phyloP scores from a whole-genome alignment of 2,329 filamentous ascomycete genomes.

The Fusarium gaditjirri region DNA sequence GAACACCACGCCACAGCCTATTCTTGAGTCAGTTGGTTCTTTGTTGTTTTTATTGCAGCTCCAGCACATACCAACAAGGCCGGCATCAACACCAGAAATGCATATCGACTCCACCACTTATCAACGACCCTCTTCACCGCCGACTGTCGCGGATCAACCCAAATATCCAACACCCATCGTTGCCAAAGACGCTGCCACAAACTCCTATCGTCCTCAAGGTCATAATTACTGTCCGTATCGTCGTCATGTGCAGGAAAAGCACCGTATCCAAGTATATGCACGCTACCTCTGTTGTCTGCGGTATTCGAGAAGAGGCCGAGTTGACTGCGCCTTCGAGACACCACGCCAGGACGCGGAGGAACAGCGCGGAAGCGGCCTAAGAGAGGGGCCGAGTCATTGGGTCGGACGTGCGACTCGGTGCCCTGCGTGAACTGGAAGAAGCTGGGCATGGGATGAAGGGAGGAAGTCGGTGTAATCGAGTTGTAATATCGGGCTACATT shows the following conservation, averaged over 20 bases:
- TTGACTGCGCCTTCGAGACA: slow-evolving; percentile 48
- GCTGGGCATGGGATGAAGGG: slow-evolving; percentile 62
- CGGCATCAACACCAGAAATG: slow-evolving; percentile 69
- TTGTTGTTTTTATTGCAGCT: not conserved
- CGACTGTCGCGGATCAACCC: slow-evolving; percentile 68
- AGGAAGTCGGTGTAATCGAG: slow-evolving; percentile 20
- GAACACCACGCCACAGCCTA: slow-evolving; percentile 73
- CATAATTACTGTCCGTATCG: slow-evolving; percentile 36
- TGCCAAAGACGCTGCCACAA: slow-evolving; percentile 50
- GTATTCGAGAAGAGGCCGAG: slow-evolving; percentile 53
- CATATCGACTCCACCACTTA: slow-evolving; percentile 72
- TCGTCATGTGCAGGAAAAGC: slow-evolving; percentile 57
- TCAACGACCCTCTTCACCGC: slow-evolving; percentile 69
- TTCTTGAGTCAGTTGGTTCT: slow-evolving; percentile 9
- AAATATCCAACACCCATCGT: slow-evolving; percentile 61
- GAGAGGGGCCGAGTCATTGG: slow-evolving; percentile 67
- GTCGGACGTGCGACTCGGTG: slow-evolving; percentile 65
- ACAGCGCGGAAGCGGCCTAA: slow-evolving; percentile 74
- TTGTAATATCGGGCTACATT: slow-evolving; percentile 35
- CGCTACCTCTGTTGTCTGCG: slow-evolving; percentile 58
- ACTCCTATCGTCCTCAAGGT: slow-evolving; percentile 51
- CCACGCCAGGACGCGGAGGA: slow-evolving; percentile 54
- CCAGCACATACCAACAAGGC: slow-evolving; percentile 63
- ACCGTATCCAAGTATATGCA: slow-evolving; percentile 65
- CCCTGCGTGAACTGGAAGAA: slow-evolving; percentile 77